These are phyloP conservation scores for Lipomyces chichibuensis DNA, from an alignment of 805 yeast genomes.

Conservation along the genomic window DNA sequence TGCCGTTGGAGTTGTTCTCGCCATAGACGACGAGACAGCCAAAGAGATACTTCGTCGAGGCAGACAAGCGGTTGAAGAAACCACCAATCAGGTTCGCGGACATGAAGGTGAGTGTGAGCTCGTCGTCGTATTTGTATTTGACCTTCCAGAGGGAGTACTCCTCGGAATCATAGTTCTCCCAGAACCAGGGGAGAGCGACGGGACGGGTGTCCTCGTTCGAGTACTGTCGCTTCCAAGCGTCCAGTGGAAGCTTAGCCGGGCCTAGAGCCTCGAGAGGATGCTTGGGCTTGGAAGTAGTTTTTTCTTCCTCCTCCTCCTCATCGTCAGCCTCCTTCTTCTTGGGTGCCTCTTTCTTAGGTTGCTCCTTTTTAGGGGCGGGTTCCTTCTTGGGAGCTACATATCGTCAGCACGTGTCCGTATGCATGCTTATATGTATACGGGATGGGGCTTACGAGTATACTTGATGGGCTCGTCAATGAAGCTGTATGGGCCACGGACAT, in stretches of 20 bases:
- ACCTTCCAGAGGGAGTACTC: constrained; percentile 97
- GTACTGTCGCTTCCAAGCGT: constrained; percentile 95
- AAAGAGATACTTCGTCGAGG: constrained; percentile 90
- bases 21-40: constrained; percentile 95
- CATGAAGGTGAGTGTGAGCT: constrained; percentile 95
- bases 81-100: constrained; percentile 98
- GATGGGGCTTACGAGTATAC: constrained; percentile 45
- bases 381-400: neutral
- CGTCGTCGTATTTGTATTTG: constrained; percentile 96
- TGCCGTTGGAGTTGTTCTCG: constrained; percentile 98
- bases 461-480: constrained; percentile 69
- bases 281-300: constrained; percentile 59
- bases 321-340: constrained; percentile 37
- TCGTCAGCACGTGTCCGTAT: neutral
- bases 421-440: neutral
- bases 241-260: constrained; percentile 68
- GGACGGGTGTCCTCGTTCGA: constrained; percentile 97
- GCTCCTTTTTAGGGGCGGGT: constrained; percentile 74
- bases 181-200: constrained; percentile 95
- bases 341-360: constrained; percentile 49
- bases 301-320: constrained; percentile 47
- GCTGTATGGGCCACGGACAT: constrained; percentile 52
- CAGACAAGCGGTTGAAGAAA: constrained; percentile 92
- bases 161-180: constrained; percentile 88
- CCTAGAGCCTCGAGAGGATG: constrained; percentile 91